Base-by-base conservation (phyloP, 2,329 filamentous ascomycete species). In the Microcyclospora tardicrescens region DNA sequence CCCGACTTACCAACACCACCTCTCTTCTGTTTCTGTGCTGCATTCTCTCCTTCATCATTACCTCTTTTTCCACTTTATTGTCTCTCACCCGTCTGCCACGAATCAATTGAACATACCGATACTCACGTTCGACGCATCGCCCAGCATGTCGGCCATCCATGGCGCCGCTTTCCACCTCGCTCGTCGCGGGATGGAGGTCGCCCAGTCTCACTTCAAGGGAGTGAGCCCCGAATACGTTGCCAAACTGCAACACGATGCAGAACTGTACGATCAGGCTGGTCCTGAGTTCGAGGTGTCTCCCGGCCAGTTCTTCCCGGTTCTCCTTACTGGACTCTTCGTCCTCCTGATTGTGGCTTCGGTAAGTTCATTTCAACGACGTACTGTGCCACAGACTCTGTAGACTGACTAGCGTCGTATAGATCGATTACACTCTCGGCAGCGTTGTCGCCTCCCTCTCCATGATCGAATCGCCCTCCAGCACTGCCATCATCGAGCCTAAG, bases 371-470 rank as follows among this genome's bases (percentile, higher is more conserved):
- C 19, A 24, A 8, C 19, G 19, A 4, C 19, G 19, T 24, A 24
- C 19, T 24, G 19, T 24, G 19, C 19, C 19, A 24, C 19, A 10
- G 19, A 10, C 27, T 12, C 12, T 32, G 39, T 39, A 6, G 13
- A 36, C 15, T 28, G 4, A 16, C 11, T 9, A 36, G 41, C 43
- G 39, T 39, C 38, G 16, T 15, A 35, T 35, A 57, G 53, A 47
- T 60, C 43, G 47, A 49, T 34, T 82, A 81, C 61, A 75, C 72
- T 33, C 71, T 77, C 47, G 70, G 70, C 40, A 60, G 69, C 40
- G 64, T 83, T 39, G 62, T 81, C 33, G 67, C 72, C 2, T 74
- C 73, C 5, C 68, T 83, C 32, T 68, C 75, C 44, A 75, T 77
- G 61, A 66, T 83, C 50, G 79, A 83, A 58, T 71, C 71, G 34